phyloP scores from a whole-genome alignment of 352 stramenopile species.

The Phytophthora boehmeriae region DNA sequence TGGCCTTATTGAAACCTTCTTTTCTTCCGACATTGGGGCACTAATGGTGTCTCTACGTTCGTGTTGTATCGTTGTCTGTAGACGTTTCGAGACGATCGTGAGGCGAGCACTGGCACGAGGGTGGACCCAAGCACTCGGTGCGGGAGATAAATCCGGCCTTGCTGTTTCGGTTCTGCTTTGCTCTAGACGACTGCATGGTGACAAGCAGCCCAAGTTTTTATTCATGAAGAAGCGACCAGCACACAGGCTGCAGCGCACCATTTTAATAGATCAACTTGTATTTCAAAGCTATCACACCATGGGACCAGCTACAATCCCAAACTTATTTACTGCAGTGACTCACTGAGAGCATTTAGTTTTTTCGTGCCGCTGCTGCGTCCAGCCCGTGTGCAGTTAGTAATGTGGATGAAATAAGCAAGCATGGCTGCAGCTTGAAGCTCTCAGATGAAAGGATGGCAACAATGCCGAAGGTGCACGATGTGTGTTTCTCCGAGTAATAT shows the following conservation, averaged over 20 bases:
- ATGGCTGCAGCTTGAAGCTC: constrained; percentile 3
- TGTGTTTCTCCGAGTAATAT: constrained; percentile 39
- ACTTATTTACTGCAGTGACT: too few relatives aligned
- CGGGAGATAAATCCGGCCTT: not conserved
- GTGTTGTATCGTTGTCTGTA: constrained; percentile 28
- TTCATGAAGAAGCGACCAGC: constrained; percentile 22
- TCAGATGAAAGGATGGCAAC: constrained; percentile 1
- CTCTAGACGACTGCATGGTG: constrained; percentile 19
- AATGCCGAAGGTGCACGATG: not conserved
- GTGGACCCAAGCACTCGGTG: constrained; percentile 9
- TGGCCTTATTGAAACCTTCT: not conserved
- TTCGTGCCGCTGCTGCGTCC: constrained; percentile 24
- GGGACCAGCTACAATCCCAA: too few relatives aligned
- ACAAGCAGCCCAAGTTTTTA: constrained; percentile 37
- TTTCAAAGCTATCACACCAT: not conserved
- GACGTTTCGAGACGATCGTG: constrained; percentile 40
- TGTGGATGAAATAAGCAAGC: constrained; percentile 36
- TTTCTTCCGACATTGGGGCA: constrained; percentile 9
- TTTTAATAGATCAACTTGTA: constrained; percentile 37
- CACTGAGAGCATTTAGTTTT: constrained; percentile 11
- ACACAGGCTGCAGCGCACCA: constrained; percentile 7
- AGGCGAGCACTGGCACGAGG: constrained; percentile 18
- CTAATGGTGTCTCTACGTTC: constrained; percentile 20
- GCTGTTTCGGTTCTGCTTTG: constrained; percentile 10
- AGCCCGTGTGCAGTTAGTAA: constrained; percentile 29